A percentile compares a stretch with the other conserved stretches of the same genome.
phyloP scores from a whole-genome alignment of 106 monocot species.

The Phalaenopsis equestris region DNA sequence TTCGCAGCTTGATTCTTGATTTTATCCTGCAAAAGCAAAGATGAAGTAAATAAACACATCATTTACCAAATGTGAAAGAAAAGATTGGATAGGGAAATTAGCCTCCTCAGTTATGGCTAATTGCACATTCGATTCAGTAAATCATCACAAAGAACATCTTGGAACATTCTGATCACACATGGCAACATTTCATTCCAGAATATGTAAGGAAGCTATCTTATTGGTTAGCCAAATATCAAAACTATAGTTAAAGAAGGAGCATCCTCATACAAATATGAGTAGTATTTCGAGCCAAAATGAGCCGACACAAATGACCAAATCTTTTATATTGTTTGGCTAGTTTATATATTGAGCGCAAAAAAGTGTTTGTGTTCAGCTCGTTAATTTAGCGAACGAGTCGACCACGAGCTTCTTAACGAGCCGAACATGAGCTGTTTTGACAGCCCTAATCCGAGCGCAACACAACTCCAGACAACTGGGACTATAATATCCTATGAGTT shows the following conservation, averaged over 20 bases:
- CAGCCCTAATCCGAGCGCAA: not conserved
- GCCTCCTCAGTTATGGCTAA: not conserved
- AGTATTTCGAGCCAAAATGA: too few relatives aligned
- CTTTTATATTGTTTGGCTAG: too few relatives aligned
- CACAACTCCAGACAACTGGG: not conserved
- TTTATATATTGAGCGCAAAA: too few relatives aligned
- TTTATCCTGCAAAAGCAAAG: conserved; percentile 49
- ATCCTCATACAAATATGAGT: not conserved
- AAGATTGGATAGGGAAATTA: not conserved
- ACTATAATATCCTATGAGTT: not conserved
- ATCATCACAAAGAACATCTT: not conserved
- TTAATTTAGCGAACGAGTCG: too few relatives aligned
- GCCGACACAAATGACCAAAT: too few relatives aligned
- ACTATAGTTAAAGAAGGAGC: not conserved
- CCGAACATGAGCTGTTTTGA: too few relatives aligned
- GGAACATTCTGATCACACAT: not conserved
- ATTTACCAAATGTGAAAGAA: not conserved
- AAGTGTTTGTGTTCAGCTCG: too few relatives aligned
- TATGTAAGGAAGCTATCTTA: not conserved
- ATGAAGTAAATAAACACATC: not conserved
- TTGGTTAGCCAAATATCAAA: not conserved
- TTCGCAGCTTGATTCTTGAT: conserved; percentile 80
- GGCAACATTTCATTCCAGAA: not conserved
- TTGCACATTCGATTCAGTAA: not conserved
- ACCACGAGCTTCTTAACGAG: too few relatives aligned